Percentiles rank a stretch among this genome's conserved stretches.
These are phyloP conservation scores for Paramyrothecium sp. DNA, from an alignment of 2,329 filamentous ascomycete species.

Conservation along the genomic window DNA sequence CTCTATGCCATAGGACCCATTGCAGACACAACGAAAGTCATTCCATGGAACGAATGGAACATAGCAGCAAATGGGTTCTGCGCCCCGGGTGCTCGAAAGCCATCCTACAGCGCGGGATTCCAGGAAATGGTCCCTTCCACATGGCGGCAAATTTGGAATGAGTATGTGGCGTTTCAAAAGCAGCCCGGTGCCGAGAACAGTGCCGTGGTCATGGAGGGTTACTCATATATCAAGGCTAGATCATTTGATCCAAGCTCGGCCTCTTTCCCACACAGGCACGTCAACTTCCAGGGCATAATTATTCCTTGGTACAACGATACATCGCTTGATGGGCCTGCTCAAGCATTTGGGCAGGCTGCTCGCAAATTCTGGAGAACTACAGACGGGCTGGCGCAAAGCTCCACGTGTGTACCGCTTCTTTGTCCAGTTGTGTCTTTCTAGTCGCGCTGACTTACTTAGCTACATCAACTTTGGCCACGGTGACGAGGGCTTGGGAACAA, in stretches of 20 bases:
- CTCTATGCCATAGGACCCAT: constrained; percentile 30
- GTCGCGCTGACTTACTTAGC: constrained; percentile 8
- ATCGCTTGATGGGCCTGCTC: constrained; percentile 29
- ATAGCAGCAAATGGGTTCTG: constrained; percentile 34
- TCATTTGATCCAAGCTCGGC: constrained; percentile 14
- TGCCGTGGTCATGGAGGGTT: constrained; percentile 32
- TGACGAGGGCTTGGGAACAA: constrained; percentile 21
- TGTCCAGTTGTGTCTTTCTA: background rate
- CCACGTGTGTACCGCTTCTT: constrained; percentile 6
- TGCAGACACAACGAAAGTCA: constrained; percentile 20
- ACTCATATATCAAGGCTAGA: constrained; percentile 29
- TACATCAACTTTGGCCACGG: constrained; percentile 32
- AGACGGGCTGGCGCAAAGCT: constrained; percentile 8
- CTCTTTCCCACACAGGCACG: constrained; percentile 28
- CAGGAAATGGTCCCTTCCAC: constrained; percentile 27
- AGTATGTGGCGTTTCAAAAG: constrained; percentile 32
- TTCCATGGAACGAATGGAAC: constrained; percentile 37
- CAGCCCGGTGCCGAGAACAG: constrained; percentile 26
- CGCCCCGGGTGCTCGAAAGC: constrained; percentile 33
- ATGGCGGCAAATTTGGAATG: constrained; percentile 37
- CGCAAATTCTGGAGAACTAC: constrained; percentile 24
- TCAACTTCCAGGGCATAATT: constrained; percentile 32
- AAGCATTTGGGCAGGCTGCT: constrained; percentile 27
- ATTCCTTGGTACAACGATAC: constrained; percentile 37
- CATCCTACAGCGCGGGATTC: constrained; percentile 31